These are phyloP conservation scores for Colletotrichum acutatum DNA, from an alignment of 2,329 filamentous ascomycete species.

Conservation along the genomic window DNA sequence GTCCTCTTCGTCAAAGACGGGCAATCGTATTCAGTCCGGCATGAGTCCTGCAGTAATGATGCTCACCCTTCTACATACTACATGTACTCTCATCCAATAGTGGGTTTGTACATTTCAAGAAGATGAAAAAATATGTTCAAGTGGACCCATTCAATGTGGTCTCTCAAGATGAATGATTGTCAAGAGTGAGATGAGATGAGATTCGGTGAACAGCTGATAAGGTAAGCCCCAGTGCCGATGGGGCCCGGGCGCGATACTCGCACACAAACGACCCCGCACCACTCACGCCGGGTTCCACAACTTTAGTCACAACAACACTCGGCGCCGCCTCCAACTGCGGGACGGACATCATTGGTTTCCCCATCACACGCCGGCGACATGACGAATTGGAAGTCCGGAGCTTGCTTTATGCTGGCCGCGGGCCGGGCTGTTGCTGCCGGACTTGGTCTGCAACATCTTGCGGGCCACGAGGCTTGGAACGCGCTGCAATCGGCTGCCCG, in stretches of 20 bases:
- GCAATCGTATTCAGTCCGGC: no score
- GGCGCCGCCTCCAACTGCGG: constrained; percentile 7
- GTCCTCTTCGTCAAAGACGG: background rate
- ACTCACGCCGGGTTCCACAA: background rate
- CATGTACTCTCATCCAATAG: background rate
- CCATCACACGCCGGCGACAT: constrained; percentile 13
- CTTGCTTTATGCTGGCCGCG: constrained; percentile 22
- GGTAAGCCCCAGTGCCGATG: background rate
- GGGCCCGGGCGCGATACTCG: background rate
- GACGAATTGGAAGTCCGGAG: constrained; percentile 24
- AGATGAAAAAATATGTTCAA: background rate
- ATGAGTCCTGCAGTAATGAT: no score
- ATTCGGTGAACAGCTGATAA: background rate
- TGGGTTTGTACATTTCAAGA: background rate
- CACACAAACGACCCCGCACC: constrained; percentile 16
- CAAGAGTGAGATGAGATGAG: background rate
- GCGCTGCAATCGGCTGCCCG: constrained; percentile 14
- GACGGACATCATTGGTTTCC: constrained; percentile 16
- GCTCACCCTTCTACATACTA: no score
- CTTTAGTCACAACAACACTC: constrained; percentile 31
- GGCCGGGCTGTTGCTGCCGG: constrained; percentile 10
- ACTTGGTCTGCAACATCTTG: constrained; percentile 14
- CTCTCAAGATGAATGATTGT: no score
- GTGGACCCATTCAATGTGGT: background rate
- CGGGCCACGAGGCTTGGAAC: constrained; percentile 14